phyloP scores from a whole-genome alignment of 768 basidiomycete genomes.

The Termitomyces sp. region DNA sequence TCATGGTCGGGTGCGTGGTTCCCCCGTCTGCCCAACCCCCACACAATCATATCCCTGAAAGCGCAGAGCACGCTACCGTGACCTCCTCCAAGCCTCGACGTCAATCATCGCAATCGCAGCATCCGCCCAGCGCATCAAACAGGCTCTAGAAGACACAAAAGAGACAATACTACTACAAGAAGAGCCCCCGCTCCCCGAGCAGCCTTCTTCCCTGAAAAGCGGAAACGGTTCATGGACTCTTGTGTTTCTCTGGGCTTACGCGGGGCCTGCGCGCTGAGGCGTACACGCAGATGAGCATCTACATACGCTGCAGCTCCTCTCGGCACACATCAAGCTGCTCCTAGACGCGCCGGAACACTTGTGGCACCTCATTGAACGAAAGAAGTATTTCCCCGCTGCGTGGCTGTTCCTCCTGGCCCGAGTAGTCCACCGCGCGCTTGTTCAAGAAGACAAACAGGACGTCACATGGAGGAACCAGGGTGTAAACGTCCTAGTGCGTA shows the following conservation, averaged over 20 bases:
- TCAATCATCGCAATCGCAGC: conserved; percentile 74
- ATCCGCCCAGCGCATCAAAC: conserved; percentile 60
- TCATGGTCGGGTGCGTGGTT: conserved; percentile 85
- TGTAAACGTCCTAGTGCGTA: conserved; percentile 55
- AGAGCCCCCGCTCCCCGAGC: conserved; percentile 36
- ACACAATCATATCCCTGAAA: too few relatives aligned
- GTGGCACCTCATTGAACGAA: conserved; percentile 80
- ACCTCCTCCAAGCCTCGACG: conserved; percentile 79
- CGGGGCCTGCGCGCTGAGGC: neutral
- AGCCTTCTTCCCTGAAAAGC: conserved; percentile 29
- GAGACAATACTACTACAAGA: conserved; percentile 43
- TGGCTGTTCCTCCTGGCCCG: conserved; percentile 85
- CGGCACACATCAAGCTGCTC: conserved; percentile 88
- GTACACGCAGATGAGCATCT: conserved; percentile 53
- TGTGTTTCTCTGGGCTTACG: neutral
- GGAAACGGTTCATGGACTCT: conserved; percentile 31
- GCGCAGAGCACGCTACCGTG: conserved; percentile 84
- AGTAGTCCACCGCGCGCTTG: conserved; percentile 74
- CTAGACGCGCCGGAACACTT: conserved; percentile 89
- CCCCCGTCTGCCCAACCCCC: neutral
- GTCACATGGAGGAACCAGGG: conserved; percentile 55
- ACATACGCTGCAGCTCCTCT: conserved; percentile 63
- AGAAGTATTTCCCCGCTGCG: conserved; percentile 75
- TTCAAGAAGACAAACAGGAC: conserved; percentile 57
- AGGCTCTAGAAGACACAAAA: conserved; percentile 59